A percentile compares a stretch with the other conserved stretches of the same genome.
Evolutionary conservation across 2,329 filamentous ascomycete species (phyloP).

Genomic region (Cryoendolithus antarcticus): DNA sequence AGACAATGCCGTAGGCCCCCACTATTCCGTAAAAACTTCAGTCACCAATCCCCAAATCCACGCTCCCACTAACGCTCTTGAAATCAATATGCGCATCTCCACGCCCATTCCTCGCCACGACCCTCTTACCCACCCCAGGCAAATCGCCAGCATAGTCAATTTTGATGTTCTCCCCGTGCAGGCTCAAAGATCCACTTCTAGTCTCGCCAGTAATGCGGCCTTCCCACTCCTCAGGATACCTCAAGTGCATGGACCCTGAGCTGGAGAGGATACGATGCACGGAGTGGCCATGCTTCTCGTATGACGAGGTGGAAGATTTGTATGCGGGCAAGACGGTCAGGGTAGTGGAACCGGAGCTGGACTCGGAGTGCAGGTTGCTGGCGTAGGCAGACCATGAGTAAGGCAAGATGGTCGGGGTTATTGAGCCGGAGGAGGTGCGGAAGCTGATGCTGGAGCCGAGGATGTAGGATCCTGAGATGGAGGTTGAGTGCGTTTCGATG

Average conservation of each 20-base stretch:
- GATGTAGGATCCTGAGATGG: conserved; percentile 28
- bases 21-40: too few species aligned
- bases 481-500: conserved; percentile 26
- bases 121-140: conserved; percentile 15
- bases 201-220: conserved; percentile 26
- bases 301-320: not conserved
- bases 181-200: conserved; percentile 25
- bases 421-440: conserved; percentile 25
- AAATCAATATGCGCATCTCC: conserved; percentile 24
- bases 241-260: conserved; percentile 23
- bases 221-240: conserved; percentile 32
- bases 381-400: conserved; percentile 13
- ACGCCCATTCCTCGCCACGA: conserved; percentile 29
- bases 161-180: conserved; percentile 28
- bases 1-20: too few species aligned
- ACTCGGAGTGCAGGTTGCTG: conserved; percentile 23
- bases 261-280: conserved; percentile 17
- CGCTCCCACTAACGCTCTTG: conserved; percentile 16
- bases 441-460: conserved; percentile 28
- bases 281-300: conserved; percentile 9
- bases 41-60: conserved; percentile 15
- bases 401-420: conserved; percentile 27
- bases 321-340: conserved; percentile 25
- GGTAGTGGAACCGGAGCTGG: conserved; percentile 23
- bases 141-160: conserved; percentile 18